Conservation (phyloP, 2,329 filamentous ascomycete species). For the Diaporthe sp. region DNA sequence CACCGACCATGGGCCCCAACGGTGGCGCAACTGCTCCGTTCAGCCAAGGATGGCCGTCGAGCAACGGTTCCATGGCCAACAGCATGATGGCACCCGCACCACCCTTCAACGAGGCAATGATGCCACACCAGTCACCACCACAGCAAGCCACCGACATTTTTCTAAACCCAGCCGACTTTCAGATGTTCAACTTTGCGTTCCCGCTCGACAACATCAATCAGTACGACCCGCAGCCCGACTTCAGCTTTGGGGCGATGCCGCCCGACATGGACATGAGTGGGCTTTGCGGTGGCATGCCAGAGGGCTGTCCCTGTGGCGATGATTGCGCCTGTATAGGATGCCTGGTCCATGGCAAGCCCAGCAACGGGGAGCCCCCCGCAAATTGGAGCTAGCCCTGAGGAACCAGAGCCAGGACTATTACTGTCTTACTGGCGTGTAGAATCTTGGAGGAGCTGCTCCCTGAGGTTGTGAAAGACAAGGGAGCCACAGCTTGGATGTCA, state of each 20-base stretch:
- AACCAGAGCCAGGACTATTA: neutral
- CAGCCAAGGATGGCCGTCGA: slow-evolving; percentile 36
- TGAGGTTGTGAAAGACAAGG: too few relatives aligned
- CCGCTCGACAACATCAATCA: slow-evolving; percentile 32
- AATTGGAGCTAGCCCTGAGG: slow-evolving; percentile 4
- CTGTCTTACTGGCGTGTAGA: neutral
- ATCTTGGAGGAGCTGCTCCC: too few relatives aligned
- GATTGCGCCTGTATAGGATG: slow-evolving; percentile 72
- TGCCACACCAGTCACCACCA: slow-evolving; percentile 37
- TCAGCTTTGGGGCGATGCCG: slow-evolving; percentile 64
- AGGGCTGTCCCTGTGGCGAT: slow-evolving; percentile 68
- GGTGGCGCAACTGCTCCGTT: slow-evolving; percentile 40
- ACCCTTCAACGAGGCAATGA: slow-evolving; percentile 18
- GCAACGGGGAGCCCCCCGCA: neutral
- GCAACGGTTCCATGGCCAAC: slow-evolving; percentile 27
- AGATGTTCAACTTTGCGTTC: slow-evolving; percentile 41
- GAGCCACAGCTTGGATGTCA: neutral
- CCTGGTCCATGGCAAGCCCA: slow-evolving; percentile 60
- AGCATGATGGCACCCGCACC: slow-evolving; percentile 36
- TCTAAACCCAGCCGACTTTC: slow-evolving; percentile 41
- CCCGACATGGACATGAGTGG: slow-evolving; percentile 37
- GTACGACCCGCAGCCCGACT: slow-evolving; percentile 59
- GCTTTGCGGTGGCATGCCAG: slow-evolving; percentile 37
- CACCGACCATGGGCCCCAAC: slow-evolving; percentile 29
- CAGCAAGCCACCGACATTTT: slow-evolving; percentile 38